These are phyloP conservation scores for Strigomonas oncopelti DNA, from an alignment of 208 protist genomes.

Conservation along the genomic window DNA sequence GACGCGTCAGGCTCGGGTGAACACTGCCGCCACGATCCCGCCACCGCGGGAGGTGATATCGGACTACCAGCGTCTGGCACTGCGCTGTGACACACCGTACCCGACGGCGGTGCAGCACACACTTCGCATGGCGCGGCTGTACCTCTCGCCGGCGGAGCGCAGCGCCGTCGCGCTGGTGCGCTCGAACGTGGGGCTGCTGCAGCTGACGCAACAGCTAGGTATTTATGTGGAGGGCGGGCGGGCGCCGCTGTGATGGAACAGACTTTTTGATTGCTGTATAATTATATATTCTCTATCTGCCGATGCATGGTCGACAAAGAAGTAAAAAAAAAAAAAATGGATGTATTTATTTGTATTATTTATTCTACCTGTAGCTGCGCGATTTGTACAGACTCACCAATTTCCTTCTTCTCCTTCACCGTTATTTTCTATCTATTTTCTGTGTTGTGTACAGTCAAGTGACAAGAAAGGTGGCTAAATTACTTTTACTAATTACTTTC, in stretches of 20 bases:
- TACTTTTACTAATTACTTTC: neutral
- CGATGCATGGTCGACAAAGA: neutral
- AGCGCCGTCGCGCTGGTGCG: conserved; percentile 58
- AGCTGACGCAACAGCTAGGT: conserved; percentile 46
- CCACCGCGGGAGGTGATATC: conserved; percentile 59
- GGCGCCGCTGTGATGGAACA: neutral
- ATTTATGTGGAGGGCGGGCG: conserved; percentile 38
- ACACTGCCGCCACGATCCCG: neutral
- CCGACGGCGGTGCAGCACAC: conserved; percentile 68
- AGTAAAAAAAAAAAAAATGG: conserved; percentile 8
- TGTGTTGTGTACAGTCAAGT: neutral
- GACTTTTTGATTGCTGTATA: neutral
- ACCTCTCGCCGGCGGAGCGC: conserved; percentile 66
- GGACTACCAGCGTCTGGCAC: conserved; percentile 68
- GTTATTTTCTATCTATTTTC: conserved; percentile 8
- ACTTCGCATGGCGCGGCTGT: conserved; percentile 67
- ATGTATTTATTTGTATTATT: neutral
- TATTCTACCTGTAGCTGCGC: too few relatives aligned
- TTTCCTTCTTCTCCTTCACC: neutral
- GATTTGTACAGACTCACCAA: too few relatives aligned
- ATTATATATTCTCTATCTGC: conserved; percentile 4
- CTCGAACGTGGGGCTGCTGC: conserved; percentile 48
- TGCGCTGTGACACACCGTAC: conserved; percentile 45
- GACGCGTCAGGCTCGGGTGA: neutral
- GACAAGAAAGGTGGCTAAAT: neutral